Base-by-base conservation (phyloP, 2,329 filamentous ascomycete genomes). In the Emmonsiellopsis sp. region DNA sequence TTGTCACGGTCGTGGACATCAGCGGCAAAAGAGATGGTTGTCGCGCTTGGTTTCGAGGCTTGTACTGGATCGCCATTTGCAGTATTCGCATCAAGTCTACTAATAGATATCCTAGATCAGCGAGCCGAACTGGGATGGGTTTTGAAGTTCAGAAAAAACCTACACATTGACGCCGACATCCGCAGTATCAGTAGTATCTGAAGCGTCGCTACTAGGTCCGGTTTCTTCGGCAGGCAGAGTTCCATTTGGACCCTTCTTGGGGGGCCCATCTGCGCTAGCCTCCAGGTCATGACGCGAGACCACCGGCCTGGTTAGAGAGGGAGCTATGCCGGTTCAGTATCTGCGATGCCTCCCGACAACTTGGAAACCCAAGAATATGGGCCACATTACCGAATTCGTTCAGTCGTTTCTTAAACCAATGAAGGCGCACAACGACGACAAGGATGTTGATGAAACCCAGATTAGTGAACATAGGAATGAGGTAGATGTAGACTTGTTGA, bases 401-500 rank as follows among this genome's bases (percentile, higher is more conserved):
- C 3, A 79, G 62, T 13, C 69, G 69, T 51, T 73, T 73, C 43
- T 72, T 65, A 57, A 80, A 80, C 74, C 76, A 80, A 47, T 67
- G 62, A 2, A 80, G 58, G 0, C 77, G 69, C 0, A 76, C 70
- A 10, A 74, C 59, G 3, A 80, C 74, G 5, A 79, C 73, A 6
- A 75, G 50, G 2, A 74, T 71, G 57, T 79, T 79, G 59, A 80
- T 65, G 57, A 78, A 77, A 0, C 71, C 70, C 13, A 77, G 53
- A 53, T 79, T 78, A 0, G 71, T 72, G 2, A 80, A 53, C 6
- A 77, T 68, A 0, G 77, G 75, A 14, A 77, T 63, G 45, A 79
- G 66, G 58, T 79, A 81, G 37, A 79, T 58, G 49, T 71, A 74
- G 3, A 80, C 56, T 57, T 80, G 78, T 58, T 80, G 78, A 54